phyloP scores from a whole-genome alignment of 208 protist species.

The Phytomonas sp. region DNA sequence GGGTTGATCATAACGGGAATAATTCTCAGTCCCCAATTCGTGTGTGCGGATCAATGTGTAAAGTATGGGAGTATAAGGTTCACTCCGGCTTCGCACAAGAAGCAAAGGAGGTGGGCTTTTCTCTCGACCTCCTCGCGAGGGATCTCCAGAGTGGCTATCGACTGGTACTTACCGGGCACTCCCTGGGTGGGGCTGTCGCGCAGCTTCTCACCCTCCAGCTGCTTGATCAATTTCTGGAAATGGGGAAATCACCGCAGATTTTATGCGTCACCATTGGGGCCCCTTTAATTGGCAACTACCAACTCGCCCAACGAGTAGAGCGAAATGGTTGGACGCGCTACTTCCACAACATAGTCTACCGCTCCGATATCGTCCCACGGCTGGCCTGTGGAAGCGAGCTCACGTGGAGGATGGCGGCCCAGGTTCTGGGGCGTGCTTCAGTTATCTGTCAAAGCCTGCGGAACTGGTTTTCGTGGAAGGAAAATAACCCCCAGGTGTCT shows the following conservation, averaged over 20 bases:
- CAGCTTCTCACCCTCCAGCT: constrained; percentile 51
- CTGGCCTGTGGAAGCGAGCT: constrained; percentile 52
- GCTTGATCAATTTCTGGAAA: constrained; percentile 18
- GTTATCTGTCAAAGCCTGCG: constrained; percentile 18
- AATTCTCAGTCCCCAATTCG: constrained; percentile 4
- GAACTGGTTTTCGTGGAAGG: constrained; percentile 21
- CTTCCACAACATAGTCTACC: constrained; percentile 74
- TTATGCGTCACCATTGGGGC: constrained; percentile 64
- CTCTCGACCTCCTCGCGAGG: constrained; percentile 35
- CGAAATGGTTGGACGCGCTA: constrained; percentile 33
- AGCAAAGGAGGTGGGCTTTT: constrained; percentile 34
- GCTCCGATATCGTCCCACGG: constrained; percentile 61
- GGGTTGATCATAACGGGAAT: neutral
- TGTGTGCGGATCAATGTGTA: constrained; percentile 31
- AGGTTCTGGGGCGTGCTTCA: constrained; percentile 19
- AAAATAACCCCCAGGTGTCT: neutral
- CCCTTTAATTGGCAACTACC: constrained; percentile 61
- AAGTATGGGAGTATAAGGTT: constrained; percentile 44
- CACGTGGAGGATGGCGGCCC: constrained; percentile 25
- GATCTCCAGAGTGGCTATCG: constrained; percentile 49
- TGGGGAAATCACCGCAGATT: constrained; percentile 18
- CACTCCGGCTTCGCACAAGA: constrained; percentile 64
- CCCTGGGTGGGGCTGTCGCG: constrained; percentile 61
- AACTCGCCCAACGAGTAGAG: constrained; percentile 43
- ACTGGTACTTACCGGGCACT: constrained; percentile 74